Percentiles rank a stretch among this genome's conserved stretches.
Conservation (phyloP, 108 stramenopile species). For the Nitzschia palea region DNA sequence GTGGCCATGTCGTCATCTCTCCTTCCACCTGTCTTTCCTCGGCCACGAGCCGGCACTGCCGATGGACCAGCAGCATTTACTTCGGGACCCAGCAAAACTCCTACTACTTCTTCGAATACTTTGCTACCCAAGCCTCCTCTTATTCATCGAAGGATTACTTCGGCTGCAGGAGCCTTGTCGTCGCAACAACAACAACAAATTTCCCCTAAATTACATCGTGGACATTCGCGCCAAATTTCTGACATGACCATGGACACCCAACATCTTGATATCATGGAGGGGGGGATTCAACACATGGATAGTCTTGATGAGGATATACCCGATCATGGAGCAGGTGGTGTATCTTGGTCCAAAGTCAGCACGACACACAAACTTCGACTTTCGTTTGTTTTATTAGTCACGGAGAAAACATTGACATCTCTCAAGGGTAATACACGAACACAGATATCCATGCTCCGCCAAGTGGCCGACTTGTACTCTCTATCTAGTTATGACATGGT, state of each 20-base stretch:
- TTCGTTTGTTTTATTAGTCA: conserved; percentile 74
- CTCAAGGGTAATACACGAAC: conserved; percentile 78
- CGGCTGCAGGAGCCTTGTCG: conserved; percentile 4
- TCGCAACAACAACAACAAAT: neutral
- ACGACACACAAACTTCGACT: conserved; percentile 63
- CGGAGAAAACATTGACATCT: conserved; percentile 66
- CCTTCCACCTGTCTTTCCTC: conserved; percentile 27
- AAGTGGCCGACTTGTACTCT: conserved; percentile 81
- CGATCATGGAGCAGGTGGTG: conserved; percentile 16
- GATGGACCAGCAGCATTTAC: conserved; percentile 1
- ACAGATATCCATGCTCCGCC: conserved; percentile 76
- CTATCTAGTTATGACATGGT: conserved; percentile 80
- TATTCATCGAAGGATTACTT: conserved; percentile 12
- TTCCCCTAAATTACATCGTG: conserved; percentile 4
- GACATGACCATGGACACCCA: conserved; percentile 50
- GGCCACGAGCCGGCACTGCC: conserved; percentile 3
- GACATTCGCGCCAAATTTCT: conserved; percentile 48
- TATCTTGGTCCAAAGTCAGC: conserved; percentile 44
- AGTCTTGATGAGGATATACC: conserved; percentile 20
- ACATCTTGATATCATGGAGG: conserved; percentile 20
- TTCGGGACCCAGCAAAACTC: conserved; percentile 2
- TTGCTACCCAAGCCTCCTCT: conserved; percentile 7
- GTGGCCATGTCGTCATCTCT: neutral
- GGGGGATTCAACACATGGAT: conserved; percentile 5
- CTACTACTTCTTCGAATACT: neutral